Evolutionary conservation across 345 rosid species (phyloP).

Genomic region (Jatropha curcas): DNA sequence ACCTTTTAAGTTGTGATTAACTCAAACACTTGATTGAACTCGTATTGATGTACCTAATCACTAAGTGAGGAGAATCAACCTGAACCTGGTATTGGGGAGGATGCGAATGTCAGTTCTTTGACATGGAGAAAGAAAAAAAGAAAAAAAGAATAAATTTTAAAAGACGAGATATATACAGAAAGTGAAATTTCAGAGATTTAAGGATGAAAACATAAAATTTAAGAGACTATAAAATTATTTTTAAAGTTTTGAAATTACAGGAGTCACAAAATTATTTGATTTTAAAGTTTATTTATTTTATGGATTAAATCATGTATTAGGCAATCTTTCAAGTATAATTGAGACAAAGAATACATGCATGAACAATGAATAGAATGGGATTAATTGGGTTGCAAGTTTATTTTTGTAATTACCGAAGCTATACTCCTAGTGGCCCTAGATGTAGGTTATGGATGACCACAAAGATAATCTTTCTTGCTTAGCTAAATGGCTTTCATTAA

Average conservation of each 20-base stretch:
- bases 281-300: no score
- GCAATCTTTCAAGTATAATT: background rate
- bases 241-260: no score
- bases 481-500: background rate
- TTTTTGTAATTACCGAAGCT: slow-evolving; percentile 23
- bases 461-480: slow-evolving; percentile 16
- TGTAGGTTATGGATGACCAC: slow-evolving; percentile 19
- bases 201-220: no score
- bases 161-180: no score
- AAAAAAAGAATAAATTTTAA: no score
- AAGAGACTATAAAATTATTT: no score
- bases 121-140: background rate
- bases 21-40: background rate
- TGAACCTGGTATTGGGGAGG: no score
- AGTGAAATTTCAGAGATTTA: no score
- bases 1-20: background rate
- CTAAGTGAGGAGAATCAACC: background rate
- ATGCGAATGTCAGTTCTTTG: no score
- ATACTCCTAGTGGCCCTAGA: background rate
- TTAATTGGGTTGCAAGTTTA: slow-evolving; percentile 30
- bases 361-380: slow-evolving; percentile 5
- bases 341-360: slow-evolving; percentile 3
- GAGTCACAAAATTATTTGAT: no score
- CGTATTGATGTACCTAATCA: background rate
- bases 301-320: no score